These are phyloP conservation scores for Sugiyamaella floridensis DNA, from an alignment of 805 yeast species.

Conservation along the genomic window DNA sequence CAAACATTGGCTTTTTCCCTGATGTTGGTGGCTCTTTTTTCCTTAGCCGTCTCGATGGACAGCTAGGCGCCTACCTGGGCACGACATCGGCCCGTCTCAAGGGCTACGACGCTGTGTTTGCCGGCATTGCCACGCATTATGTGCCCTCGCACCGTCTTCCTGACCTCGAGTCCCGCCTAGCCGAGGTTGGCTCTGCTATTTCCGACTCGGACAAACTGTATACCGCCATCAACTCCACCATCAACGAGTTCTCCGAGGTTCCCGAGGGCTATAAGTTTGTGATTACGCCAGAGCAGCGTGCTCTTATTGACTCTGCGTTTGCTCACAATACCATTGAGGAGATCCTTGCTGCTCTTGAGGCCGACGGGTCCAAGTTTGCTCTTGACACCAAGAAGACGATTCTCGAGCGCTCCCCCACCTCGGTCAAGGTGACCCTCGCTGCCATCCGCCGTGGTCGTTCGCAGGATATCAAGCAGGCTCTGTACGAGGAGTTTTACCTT, in stretches of 20 bases:
- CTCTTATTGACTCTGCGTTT: constrained; percentile 65
- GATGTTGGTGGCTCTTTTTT: constrained; percentile 94
- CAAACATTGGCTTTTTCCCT: constrained; percentile 92
- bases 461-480: constrained; percentile 55
- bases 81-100: constrained; percentile 72
- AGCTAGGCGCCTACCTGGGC: constrained; percentile 79
- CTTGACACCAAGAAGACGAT: constrained; percentile 47
- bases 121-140: constrained; percentile 89
- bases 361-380: constrained; percentile 62
- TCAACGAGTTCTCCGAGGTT: constrained; percentile 71
- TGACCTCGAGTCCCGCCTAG: constrained; percentile 57
- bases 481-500: constrained; percentile 64
- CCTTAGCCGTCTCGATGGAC: constrained; percentile 72
- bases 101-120: constrained; percentile 74
- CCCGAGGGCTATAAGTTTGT: constrained; percentile 59
- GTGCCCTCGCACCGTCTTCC: constrained; percentile 60
- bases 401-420: constrained; percentile 64
- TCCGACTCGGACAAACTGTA: constrained; percentile 35
- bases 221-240: constrained; percentile 57
- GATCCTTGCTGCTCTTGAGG: constrained; percentile 47
- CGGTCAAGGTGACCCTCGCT: constrained; percentile 65
- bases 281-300: constrained; percentile 48
- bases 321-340: constrained; percentile 43
- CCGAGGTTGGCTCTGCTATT: constrained; percentile 42
- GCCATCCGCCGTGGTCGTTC: constrained; percentile 55